phyloP scores from a whole-genome alignment of 306 rosid genomes.

The Citrullus amarus region DNA sequence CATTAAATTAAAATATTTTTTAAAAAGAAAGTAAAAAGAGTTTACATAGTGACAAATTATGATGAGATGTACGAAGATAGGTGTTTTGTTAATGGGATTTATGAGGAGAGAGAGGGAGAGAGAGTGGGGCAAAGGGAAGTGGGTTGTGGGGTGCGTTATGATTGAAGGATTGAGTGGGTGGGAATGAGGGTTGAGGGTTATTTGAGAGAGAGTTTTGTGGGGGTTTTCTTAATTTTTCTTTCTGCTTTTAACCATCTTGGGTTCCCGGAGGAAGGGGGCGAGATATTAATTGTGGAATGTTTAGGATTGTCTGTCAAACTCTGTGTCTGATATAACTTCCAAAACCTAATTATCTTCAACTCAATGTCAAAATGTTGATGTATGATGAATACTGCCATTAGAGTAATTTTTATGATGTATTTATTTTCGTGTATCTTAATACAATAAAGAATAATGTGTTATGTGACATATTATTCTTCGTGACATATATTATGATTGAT shows the following conservation, averaged over 20 bases:
- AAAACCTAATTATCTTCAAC: no score
- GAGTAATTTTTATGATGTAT: no score
- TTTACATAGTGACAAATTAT: no score
- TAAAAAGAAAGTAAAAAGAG: no score
- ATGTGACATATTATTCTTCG: no score
- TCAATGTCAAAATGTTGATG: no score
- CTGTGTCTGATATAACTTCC: neutral
- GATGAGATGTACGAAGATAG: constrained; percentile 5
- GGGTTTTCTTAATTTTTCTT: no score
- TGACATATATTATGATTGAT: no score
- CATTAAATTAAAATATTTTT: no score
- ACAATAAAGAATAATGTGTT: no score
- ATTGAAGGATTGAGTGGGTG: constrained; percentile 97
- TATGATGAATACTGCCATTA: no score
- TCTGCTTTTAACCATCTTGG: constrained; percentile 23
- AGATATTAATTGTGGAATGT: constrained; percentile 47
- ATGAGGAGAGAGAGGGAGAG: neutral
- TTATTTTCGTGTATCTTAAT: no score
- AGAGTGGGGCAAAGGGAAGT: constrained; percentile 19
- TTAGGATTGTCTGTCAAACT: constrained; percentile 3
- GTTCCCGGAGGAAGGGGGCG: constrained; percentile 92
- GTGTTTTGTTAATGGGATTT: constrained; percentile 22
- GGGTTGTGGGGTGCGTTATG: constrained; percentile 33
- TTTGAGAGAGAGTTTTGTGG: neutral
- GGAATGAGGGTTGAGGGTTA: constrained; percentile 18